Base-by-base conservation (phyloP, 306 rosid species). In the Cucurbita moschata region DNA sequence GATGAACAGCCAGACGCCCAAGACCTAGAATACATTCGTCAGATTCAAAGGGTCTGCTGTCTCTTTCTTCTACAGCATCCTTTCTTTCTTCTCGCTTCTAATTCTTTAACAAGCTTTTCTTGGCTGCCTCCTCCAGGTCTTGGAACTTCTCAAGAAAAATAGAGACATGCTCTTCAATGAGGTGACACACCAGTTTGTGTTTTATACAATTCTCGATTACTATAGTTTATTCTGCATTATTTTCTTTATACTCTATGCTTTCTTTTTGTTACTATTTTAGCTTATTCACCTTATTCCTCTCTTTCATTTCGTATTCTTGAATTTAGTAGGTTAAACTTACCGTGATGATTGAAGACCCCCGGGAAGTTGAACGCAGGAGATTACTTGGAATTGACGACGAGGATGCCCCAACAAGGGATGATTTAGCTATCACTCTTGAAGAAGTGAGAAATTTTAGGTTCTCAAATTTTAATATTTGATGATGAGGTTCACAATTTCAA, bases 81-180 rank as follows among this genome's bases (percentile, higher is more conserved):
- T 2, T n/a, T 35, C 14, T 51, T 38, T 26, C 4, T 42, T 76
- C 9, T 18, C 43, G 15, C 64, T 70, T 55, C 23, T 5, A 26
- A 76, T 58, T 42, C 57, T 35, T 73, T 19, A 18, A 61, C 55
- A 39, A 5, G 18, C n/a, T 21, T 72, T 40, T 30, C 26, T 37
- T 53, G 5, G 3, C 23, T 46, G 15, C 43, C 38, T 43, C 12
- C 46, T 73, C 11, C 79, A 93, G 98, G 94, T 87, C 72, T 78
- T 94, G 86, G 89, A 85, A 84, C 98, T 89, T 79, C 97, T 94
- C 42, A 79, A 55, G 76, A 90, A 83, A 75, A 94, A 90, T 79
- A 80, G 98, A 83, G 97, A 94, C 82, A 90, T 94, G 98, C 44
- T 90, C 62, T 94, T 94, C 47, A 86, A 86, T 2, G 98, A 94